Evolutionary conservation across 352 stramenopile genomes (phyloP).

Genomic region (Bremia lactucae): DNA sequence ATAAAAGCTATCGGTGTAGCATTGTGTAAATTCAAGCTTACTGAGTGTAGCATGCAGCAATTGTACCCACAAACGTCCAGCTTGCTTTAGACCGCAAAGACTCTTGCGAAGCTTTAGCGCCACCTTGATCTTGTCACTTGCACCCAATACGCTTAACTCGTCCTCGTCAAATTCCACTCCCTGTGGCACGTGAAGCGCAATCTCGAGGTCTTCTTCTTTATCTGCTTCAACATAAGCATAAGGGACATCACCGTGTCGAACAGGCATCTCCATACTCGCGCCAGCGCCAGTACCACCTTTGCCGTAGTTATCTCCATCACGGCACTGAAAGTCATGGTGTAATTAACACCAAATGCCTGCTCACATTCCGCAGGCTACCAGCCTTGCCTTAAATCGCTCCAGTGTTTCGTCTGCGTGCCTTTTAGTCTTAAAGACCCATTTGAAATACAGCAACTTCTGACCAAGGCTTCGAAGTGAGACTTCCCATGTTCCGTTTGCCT

Average conservation of each 20-base stretch:
- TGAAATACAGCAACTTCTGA: background rate
- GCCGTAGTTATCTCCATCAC: background rate
- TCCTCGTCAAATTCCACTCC: no score
- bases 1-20: no score
- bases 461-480: no score
- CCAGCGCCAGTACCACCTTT: background rate
- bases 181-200: slow-evolving; percentile 1
- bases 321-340: background rate
- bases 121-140: no score
- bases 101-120: no score
- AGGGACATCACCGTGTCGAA: background rate
- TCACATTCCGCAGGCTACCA: background rate
- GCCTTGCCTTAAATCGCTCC: background rate
- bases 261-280: background rate
- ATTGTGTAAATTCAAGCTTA: no score
- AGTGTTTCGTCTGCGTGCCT: background rate
- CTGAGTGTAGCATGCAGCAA: no score
- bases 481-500: background rate
- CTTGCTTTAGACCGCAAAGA: no score
- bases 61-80: no score
- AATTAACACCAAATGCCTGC: background rate
- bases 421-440: background rate
- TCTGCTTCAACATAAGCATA: slow-evolving; percentile 1
- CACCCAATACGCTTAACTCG: no score
- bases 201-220: background rate